A percentile compares a stretch with the other conserved stretches of the same genome.
These are phyloP conservation scores for Coemansia sp. DNA, from an alignment of 192 early-diverging fungal genomes.

Conservation along the genomic window DNA sequence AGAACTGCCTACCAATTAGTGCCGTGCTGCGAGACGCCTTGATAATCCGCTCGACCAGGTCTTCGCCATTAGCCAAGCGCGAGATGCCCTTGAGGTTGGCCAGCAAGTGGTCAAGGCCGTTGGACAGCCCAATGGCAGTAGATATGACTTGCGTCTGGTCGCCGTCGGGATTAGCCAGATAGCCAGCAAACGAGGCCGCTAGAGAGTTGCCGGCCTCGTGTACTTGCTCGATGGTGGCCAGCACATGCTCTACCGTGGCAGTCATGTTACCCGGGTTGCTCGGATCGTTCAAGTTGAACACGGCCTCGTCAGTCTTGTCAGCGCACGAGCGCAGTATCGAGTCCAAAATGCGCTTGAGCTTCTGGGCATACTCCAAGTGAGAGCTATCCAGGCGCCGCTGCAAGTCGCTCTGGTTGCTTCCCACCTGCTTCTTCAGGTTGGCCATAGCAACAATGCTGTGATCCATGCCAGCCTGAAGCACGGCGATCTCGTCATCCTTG, in stretches of 20 bases:
- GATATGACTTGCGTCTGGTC: slow-evolving; percentile 87
- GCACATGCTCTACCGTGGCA: slow-evolving; percentile 85
- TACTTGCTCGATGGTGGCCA: slow-evolving; percentile 88
- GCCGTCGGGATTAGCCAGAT: slow-evolving; percentile 58
- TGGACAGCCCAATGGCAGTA: slow-evolving; percentile 74
- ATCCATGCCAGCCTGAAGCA: slow-evolving; percentile 78
- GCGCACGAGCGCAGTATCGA: slow-evolving; percentile 84
- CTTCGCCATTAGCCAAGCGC: slow-evolving; percentile 79
- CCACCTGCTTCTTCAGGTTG: slow-evolving; percentile 61
- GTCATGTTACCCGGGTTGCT: slow-evolving; percentile 82
- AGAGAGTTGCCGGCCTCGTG: slow-evolving; percentile 67
- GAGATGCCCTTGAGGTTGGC: slow-evolving; percentile 87
- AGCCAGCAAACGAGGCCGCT: slow-evolving; percentile 53
- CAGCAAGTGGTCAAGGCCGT: slow-evolving; percentile 78
- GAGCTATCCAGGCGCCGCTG: slow-evolving; percentile 67
- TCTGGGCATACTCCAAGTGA: slow-evolving; percentile 60
- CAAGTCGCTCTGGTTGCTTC: slow-evolving; percentile 54
- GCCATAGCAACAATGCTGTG: slow-evolving; percentile 74
- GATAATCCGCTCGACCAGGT: slow-evolving; percentile 74
- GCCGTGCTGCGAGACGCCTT: slow-evolving; percentile 65
- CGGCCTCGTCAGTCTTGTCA: slow-evolving; percentile 83
- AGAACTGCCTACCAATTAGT: slow-evolving; percentile 70
- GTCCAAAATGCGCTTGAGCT: slow-evolving; percentile 77
- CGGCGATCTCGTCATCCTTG: slow-evolving; percentile 79
- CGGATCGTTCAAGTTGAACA: slow-evolving; percentile 82